Evolutionary conservation across 2,329 filamentous ascomycete species (phyloP).

Genomic region (Taxawa tesnikishii): DNA sequence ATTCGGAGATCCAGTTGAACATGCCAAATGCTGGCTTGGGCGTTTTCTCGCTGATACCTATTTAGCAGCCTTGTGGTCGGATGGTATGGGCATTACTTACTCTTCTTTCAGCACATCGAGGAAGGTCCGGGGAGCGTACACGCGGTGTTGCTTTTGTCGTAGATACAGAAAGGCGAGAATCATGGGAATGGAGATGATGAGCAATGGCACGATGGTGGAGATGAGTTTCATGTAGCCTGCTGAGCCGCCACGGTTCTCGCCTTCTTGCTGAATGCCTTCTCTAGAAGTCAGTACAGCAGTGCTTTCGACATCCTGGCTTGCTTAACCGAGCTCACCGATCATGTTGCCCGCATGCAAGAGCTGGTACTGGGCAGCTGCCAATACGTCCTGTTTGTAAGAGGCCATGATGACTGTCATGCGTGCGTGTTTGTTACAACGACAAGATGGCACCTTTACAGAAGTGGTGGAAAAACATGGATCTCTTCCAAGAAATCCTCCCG

Average conservation of each 20-base stretch:
- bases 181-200: slow-evolving; percentile 31
- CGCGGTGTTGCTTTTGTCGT: slow-evolving; percentile 26
- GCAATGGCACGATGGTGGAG: slow-evolving; percentile 35
- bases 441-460: too few species aligned
- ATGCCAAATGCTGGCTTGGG: slow-evolving; percentile 32
- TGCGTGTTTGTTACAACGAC: too few species aligned
- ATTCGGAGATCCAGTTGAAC: slow-evolving; percentile 39
- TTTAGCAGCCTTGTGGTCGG: slow-evolving; percentile 4
- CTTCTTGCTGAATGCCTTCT: slow-evolving; percentile 1
- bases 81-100: background rate
- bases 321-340: background rate
- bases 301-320: background rate
- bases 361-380: background rate
- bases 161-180: slow-evolving; percentile 33
- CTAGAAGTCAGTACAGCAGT: background rate
- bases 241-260: slow-evolving; percentile 4
- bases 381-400: background rate
- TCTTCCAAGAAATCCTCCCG: too few species aligned
- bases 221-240: slow-evolving; percentile 18
- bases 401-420: background rate
- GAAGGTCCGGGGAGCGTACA: slow-evolving; percentile 22
- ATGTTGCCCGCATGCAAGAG: background rate
- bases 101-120: slow-evolving; percentile 10
- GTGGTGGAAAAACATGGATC: too few species aligned
- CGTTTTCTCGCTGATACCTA: slow-evolving; percentile 27